These are phyloP conservation scores for Populus simonii DNA, from an alignment of 345 rosid genomes.

Conservation along the genomic window DNA sequence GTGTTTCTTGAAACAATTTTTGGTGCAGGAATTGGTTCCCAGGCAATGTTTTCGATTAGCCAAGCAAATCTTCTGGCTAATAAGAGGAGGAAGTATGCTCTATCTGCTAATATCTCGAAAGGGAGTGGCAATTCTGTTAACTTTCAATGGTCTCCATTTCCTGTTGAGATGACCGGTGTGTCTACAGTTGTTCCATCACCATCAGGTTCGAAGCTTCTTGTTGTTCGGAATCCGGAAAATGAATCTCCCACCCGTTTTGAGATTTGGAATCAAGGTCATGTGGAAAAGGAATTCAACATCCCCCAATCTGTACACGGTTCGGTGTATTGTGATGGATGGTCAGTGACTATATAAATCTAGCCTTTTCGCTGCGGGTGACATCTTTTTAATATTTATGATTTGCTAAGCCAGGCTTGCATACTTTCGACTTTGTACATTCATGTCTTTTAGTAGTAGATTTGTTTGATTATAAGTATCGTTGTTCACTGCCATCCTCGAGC, in stretches of 20 bases:
- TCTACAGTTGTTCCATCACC: conserved; percentile 77
- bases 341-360: conserved; percentile 1
- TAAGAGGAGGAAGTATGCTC: conserved; percentile 58
- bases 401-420: background rate
- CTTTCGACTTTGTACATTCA: background rate
- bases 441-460: background rate
- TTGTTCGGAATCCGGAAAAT: conserved; percentile 67
- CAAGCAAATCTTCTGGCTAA: conserved; percentile 80
- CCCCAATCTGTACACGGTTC: conserved; percentile 82
- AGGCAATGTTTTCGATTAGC: conserved; percentile 71
- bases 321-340: conserved; percentile 88
- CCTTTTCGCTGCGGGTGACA: conserved; percentile 6
- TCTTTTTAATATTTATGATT: background rate
- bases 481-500: background rate
- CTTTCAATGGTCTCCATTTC: conserved; percentile 82
- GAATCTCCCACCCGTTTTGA: conserved; percentile 81
- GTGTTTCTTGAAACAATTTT: background rate
- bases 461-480: background rate
- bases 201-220: conserved; percentile 75
- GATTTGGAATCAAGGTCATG: conserved; percentile 69
- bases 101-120: conserved; percentile 51
- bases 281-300: conserved; percentile 77
- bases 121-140: conserved; percentile 36
- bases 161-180: conserved; percentile 70
- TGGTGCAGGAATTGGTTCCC: conserved; percentile 46